Evolutionary conservation across 2,329 filamentous ascomycete species (phyloP), one percentile per base, ranked within the genome.

Genomic region (Zymoseptoria brevis): DNA sequence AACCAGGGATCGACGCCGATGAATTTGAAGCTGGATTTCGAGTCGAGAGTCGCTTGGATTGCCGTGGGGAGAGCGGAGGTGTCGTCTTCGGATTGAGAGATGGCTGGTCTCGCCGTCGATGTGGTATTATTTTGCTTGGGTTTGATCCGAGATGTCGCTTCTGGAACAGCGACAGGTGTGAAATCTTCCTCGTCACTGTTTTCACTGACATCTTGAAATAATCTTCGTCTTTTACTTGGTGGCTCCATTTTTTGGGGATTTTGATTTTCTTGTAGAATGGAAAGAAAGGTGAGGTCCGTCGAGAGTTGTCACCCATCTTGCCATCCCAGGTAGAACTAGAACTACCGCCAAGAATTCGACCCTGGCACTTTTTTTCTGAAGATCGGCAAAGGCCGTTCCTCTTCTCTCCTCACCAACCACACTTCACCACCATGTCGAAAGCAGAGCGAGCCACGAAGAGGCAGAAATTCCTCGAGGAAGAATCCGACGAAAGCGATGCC

Each of bases 1-100:
- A 99, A 85, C 94, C 94, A 99, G 72, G 67, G 64, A 21, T 68
- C 66, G 2, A 72, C 65, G n/a, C 67, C 66, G 3, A 73, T 62
- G 26, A 64, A 63, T 24, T 67, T 60, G 61, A 73, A 73, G n/a
- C 67, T 72, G 8, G 67, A 50, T 21, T 62, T 65, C 19, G 53
- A 54, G 41, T 70, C 67, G n/a, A 66, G 68, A 1, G 69, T 67
- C 24, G 64, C 61, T 11, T 64, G 60, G n/a, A 72, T 72, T 1
- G 66, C 60, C 1, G 62, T 24, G 3, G 66, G 59, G 1, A 65
- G 50, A 2, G 24, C 50, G 4, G 60, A 50, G 19, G 49, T 35
- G 51, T 52, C 50, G 8, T 35, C 50, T 26, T 57, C 35, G 5
- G 22, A 24, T 24, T 5, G 22, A 24, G 22, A 24, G 1, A 24